A percentile compares a stretch with the other conserved stretches of the same genome.
These are phyloP conservation scores for Nicotiana undulata DNA, from an alignment of 257 asterid genomes.

Conservation along the genomic window DNA sequence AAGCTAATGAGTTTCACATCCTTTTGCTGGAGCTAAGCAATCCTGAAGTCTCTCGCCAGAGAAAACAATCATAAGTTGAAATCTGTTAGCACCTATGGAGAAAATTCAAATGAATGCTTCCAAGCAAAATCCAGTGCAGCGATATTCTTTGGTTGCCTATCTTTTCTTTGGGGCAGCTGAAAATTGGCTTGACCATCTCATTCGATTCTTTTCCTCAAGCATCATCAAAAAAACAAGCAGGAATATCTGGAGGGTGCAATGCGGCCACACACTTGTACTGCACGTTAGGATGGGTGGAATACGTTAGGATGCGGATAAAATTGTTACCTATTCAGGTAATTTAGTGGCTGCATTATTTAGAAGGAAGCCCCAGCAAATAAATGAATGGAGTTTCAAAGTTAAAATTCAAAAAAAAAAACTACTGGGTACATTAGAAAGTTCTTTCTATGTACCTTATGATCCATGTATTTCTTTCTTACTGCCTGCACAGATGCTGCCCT, in stretches of 20 bases:
- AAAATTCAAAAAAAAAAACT: neutral
- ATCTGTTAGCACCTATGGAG: neutral
- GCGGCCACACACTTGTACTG: slow-evolving; percentile 36
- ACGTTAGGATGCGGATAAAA: neutral
- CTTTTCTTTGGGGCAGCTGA: neutral
- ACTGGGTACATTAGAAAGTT: neutral
- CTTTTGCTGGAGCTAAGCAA: neutral
- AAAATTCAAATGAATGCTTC: neutral
- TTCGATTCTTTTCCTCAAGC: neutral
- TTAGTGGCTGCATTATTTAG: neutral
- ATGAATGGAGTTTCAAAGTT: neutral
- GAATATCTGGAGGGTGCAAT: slow-evolving; percentile 25
- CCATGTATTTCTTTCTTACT: slow-evolving; percentile 25
- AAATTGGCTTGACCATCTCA: neutral
- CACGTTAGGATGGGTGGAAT: no score
- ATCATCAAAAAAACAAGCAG: slow-evolving; percentile 16
- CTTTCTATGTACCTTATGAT: slow-evolving; percentile 19
- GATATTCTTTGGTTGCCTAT: neutral
- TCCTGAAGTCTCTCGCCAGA: neutral
- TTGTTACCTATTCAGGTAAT: neutral
- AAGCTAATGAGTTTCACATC: neutral
- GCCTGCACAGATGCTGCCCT: slow-evolving; percentile 13
- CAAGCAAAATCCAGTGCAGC: neutral
- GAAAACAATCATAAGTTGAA: neutral
- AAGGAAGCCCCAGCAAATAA: neutral